Conservation (phyloP, 2,329 filamentous ascomycete species). For the Phaeoacremonium minimum region DNA sequence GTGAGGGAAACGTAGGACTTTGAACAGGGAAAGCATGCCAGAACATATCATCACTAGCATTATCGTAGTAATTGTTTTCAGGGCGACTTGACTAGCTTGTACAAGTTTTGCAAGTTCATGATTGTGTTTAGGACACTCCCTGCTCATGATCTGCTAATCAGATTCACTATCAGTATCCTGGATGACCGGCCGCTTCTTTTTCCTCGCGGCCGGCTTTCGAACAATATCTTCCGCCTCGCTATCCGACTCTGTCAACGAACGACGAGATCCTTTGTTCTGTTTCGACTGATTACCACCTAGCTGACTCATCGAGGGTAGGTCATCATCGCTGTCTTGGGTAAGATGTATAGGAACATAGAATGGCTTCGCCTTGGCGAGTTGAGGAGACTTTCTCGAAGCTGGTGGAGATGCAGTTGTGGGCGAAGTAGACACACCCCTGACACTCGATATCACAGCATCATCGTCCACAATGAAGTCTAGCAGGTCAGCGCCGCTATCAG, state of each 20-base stretch:
- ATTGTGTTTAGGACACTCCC: no score
- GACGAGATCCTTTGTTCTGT: background rate
- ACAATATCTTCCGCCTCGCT: conserved; percentile 6
- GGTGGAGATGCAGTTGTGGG: conserved; percentile 1
- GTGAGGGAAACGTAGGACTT: no score
- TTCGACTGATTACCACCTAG: conserved; percentile 1
- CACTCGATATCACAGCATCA: conserved; percentile 21
- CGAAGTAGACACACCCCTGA: conserved; percentile 4
- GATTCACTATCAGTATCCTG: conserved; percentile 10
- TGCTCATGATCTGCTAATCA: no score
- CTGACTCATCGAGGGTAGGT: conserved; percentile 9
- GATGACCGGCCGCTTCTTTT: conserved; percentile 9
- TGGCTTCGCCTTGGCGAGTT: background rate
- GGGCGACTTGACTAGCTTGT: no score
- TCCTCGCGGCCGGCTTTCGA: conserved; percentile 11
- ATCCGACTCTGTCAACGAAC: conserved; percentile 4
- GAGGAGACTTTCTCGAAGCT: background rate
- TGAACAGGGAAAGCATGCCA: no score
- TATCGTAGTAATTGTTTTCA: no score
- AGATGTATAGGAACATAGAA: conserved; percentile 1
- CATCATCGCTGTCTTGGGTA: conserved; percentile 7
- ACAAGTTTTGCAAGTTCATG: no score
- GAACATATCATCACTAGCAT: no score
- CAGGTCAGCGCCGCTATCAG: conserved; percentile 44
- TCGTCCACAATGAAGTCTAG: conserved; percentile 54